Evolutionary conservation across 2,329 filamentous ascomycete genomes (phyloP), one percentile per base, ranked within the genome.

Genomic region (Verticillium nonalfalfae): DNA sequence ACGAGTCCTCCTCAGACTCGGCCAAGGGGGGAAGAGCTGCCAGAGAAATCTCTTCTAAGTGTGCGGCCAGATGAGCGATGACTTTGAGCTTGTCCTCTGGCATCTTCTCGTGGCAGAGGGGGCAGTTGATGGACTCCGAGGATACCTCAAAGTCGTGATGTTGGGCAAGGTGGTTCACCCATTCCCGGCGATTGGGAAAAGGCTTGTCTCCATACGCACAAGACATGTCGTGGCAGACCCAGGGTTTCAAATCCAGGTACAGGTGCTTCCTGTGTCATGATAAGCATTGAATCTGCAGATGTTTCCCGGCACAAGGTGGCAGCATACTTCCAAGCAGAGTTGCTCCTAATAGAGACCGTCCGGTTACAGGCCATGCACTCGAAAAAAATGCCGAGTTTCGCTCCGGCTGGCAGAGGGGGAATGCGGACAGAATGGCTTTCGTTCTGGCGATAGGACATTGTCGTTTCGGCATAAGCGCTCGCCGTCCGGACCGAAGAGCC

Each of bases 11-110:
- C 7, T 36, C 82, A 21, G 39, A 45, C 7, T n/a, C 39, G 3
- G 39, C 39, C 14, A 9, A 7, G 2, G 81, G 83, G 75, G 66
- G 71, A 31, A 73, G 81, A 18, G 60, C 56, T 4, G 56, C 56
- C 1, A 61, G 45, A 33, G 60, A 61, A 3, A 61, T 59, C 35
- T 61, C 60, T 34, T 61, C 60, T 3, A 61, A 26, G 13, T 61
- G 60, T 15, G n/a, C n/a, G 5, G 45, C n/a, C 3, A 61, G 14
- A 21, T 61, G 60, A 7, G 33, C 39, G n/a, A 61, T 11, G 10
- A 61, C 55, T 18, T 14, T 15, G 0, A 33, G 9, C 15, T 55
- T 54, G 11, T 56, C 38, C 2, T 58, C 14, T 9, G 31, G 39
- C 39, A 45, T 45, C 6, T 2, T 7, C 9, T 61, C 40, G 2